Percentiles rank a stretch among this genome's conserved stretches.
Conservation (phyloP, 2,329 filamentous ascomycete genomes). For the Pseudogymnoascus sp. region DNA sequence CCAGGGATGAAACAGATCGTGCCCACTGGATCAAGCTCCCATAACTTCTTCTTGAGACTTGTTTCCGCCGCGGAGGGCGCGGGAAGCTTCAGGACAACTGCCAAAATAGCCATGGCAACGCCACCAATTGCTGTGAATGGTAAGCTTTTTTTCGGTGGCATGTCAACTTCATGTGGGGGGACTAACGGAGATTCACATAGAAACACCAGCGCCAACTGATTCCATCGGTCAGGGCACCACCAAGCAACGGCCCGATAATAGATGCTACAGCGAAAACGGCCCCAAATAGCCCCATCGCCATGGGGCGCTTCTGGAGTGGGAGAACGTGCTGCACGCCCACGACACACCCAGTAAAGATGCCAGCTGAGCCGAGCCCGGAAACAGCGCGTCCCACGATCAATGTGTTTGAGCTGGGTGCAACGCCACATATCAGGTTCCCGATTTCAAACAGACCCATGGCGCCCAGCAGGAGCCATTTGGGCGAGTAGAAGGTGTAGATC, state of each 20-base stretch:
- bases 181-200: constrained; percentile 29
- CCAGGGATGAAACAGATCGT: constrained; percentile 21
- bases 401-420: constrained; percentile 22
- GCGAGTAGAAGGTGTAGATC: constrained; percentile 24
- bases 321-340: constrained; percentile 23
- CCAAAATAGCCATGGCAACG: constrained; percentile 27
- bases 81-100: constrained; percentile 32
- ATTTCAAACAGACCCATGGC: constrained; percentile 26
- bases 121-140: constrained; percentile 15
- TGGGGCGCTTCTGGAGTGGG: constrained; percentile 18
- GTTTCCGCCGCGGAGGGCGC: constrained; percentile 25
- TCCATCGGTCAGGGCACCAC: constrained; percentile 34
- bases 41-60: constrained; percentile 34
- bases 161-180: neutral
- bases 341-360: constrained; percentile 26
- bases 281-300: constrained; percentile 19
- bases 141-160: neutral
- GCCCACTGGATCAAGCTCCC: constrained; percentile 29
- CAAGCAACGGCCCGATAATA: constrained; percentile 28
- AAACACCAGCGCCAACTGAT: constrained; percentile 29
- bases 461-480: constrained; percentile 22
- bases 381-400: constrained; percentile 28
- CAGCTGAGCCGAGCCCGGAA: constrained; percentile 25
- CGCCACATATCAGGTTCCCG: constrained; percentile 26
- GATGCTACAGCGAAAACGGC: constrained; percentile 21